Evolutionary conservation across 305 asterid genomes (phyloP).

Genomic region (Ajuga reptans): DNA sequence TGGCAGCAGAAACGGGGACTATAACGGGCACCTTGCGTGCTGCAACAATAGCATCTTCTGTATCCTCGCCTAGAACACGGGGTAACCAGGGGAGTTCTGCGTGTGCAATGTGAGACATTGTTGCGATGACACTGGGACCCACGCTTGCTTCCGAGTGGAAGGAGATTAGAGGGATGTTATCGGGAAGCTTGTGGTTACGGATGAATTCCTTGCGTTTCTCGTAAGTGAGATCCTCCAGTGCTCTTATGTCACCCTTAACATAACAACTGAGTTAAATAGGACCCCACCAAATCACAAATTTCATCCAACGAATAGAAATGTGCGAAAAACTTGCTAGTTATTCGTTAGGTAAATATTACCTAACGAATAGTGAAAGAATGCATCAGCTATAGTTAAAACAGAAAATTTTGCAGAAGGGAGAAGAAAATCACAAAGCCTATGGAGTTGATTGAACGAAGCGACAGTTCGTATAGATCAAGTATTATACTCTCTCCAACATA

Average conservation of each 20-base stretch:
- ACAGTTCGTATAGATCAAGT: background rate
- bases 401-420: too few species aligned
- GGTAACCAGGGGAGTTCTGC: slow-evolving; percentile 80
- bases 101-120: slow-evolving; percentile 83
- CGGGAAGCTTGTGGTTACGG: slow-evolving; percentile 56
- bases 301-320: background rate
- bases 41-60: slow-evolving; percentile 31
- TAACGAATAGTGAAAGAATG: too few species aligned
- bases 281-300: background rate
- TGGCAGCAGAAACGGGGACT: slow-evolving; percentile 65
- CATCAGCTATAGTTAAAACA: too few species aligned
- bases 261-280: too few species aligned
- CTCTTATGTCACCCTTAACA: slow-evolving; percentile 68
- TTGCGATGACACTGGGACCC: slow-evolving; percentile 57
- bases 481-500: background rate
- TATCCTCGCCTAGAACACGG: slow-evolving; percentile 28
- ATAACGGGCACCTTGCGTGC: slow-evolving; percentile 60
- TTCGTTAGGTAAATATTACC: too few species aligned
- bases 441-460: too few species aligned
- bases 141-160: slow-evolving; percentile 74
- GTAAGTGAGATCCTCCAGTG: slow-evolving; percentile 81
- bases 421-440: too few species aligned
- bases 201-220: slow-evolving; percentile 73
- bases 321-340: too few species aligned
- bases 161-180: slow-evolving; percentile 61